Base-by-base conservation (phyloP, 2,329 filamentous ascomycete species). In the Botrytis fabae region DNA sequence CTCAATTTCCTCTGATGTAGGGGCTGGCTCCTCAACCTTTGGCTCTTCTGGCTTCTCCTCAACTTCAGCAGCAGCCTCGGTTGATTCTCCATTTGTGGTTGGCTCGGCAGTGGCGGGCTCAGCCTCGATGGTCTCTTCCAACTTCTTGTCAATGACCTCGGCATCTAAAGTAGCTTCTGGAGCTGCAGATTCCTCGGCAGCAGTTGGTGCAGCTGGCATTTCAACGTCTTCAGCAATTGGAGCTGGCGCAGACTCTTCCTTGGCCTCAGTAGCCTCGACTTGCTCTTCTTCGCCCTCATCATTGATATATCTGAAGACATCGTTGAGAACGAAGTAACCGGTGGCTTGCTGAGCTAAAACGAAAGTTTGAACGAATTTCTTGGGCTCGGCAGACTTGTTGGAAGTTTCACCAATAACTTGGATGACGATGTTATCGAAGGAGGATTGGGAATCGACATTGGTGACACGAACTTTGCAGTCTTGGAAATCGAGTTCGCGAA, bases 331-430 rank as follows among this genome's bases (percentile, higher is more conserved):
- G 79, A 97, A 99, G 86, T 98, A 99, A 76, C 96, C 96, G 73
- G 95, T 97, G 68, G 94, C 94, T 85, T 99, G 96, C 83, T 95
- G 91, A 66, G 96, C 96, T 75, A 99, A 92, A 75, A 99, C 93
- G 79, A 99, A 99, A 70, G 95, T 98, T 87, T 99, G 96, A 59
- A 95, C 92, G 81, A 99, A 99, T 83, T 98, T 98, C 86, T 93
- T 95, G 80, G 95, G 93, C 74, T 96, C 93, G 76, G 91, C 91
- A 66, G 90, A 90, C 84, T 97, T 97, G 89, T 97, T 98, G 80
- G 95, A 97, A 80, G 96, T 97, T 85, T 98, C 95, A 77, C 96
- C 96, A 81, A 99, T 98, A 79, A 98, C 96, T 83, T 97, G 95
- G 80, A 99, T 97, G 79, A 99, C 91, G 78, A 99, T 98, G 85